A percentile compares a stretch with the other conserved stretches of the same genome.
These are phyloP conservation scores for Saturnispora gosingensis DNA, from an alignment of 805 yeast genomes.

Conservation along the genomic window DNA sequence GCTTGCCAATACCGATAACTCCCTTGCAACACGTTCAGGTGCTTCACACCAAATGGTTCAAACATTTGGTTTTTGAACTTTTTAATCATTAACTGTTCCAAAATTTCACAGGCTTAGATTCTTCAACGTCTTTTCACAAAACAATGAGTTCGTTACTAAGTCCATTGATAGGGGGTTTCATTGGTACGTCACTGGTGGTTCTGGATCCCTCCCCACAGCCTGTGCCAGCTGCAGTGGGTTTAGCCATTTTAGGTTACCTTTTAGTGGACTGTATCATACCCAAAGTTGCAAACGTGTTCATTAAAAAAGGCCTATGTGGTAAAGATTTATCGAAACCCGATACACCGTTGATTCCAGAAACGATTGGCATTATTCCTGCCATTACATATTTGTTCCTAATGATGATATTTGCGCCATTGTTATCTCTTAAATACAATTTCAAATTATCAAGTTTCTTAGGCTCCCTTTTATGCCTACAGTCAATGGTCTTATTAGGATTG, in stretches of 20 bases:
- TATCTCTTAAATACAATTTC: constrained; percentile 68
- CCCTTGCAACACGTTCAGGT: not conserved
- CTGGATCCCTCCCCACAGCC: constrained; percentile 26
- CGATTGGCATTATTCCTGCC: constrained; percentile 87
- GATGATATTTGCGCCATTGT: constrained; percentile 79
- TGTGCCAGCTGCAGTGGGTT: constrained; percentile 52
- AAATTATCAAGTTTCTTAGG: constrained; percentile 80
- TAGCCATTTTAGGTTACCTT: constrained; percentile 57
- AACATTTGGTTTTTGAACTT: not conserved
- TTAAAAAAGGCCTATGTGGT: constrained; percentile 76
- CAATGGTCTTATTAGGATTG: constrained; percentile 77
- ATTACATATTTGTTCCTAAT: constrained; percentile 70
- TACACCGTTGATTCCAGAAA: constrained; percentile 75
- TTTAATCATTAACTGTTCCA: not conserved
- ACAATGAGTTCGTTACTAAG: not conserved
- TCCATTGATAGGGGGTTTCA: not conserved
- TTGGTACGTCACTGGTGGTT: not conserved
- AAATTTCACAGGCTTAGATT: not conserved
- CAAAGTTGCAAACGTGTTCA: constrained; percentile 51
- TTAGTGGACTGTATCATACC: constrained; percentile 60
- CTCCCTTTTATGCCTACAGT: constrained; percentile 73
- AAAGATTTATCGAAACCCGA: constrained; percentile 71
- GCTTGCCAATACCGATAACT: not conserved
- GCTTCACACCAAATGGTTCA: not conserved
- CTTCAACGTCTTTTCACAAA: not conserved